Evolutionary conservation across 1,284 basidiomycete species (phyloP).

Genomic region (Ustilago curta): DNA sequence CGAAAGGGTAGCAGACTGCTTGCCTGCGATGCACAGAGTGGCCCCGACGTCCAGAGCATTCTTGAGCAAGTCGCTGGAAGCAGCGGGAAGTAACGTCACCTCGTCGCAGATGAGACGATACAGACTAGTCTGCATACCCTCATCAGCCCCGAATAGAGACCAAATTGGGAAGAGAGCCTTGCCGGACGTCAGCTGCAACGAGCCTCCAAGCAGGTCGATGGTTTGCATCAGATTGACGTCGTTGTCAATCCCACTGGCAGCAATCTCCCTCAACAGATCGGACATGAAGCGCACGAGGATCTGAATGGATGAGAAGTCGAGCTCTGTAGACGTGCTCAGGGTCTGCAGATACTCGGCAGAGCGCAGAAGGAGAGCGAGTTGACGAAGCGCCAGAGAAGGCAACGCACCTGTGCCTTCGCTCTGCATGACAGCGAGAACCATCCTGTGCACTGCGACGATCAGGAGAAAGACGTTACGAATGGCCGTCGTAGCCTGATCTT

Average conservation of each 20-base stretch:
- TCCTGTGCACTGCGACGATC: constrained; percentile 20
- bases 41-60: constrained; percentile 59
- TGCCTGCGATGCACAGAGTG: constrained; percentile 37
- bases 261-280: constrained; percentile 25
- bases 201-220: constrained; percentile 41
- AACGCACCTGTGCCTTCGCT: neutral
- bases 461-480: constrained; percentile 45
- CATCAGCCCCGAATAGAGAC: constrained; percentile 42
- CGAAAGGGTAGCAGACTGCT: constrained; percentile 30
- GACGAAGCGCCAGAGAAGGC: constrained; percentile 21
- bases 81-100: constrained; percentile 9
- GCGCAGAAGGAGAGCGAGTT: constrained; percentile 29
- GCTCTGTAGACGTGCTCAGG: constrained; percentile 33
- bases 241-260: constrained; percentile 10
- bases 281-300: constrained; percentile 49
- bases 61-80: constrained; percentile 48
- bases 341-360: constrained; percentile 36
- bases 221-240: constrained; percentile 13
- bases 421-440: constrained; percentile 15
- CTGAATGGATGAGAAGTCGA: constrained; percentile 55
- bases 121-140: constrained; percentile 43
- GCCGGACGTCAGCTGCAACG: constrained; percentile 48
- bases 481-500: constrained; percentile 37
- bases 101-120: constrained; percentile 45
- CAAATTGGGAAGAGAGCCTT: constrained; percentile 56